A percentile compares a stretch with the other conserved stretches of the same genome.
Conservation (phyloP, 371 early-diverging fungal genomes). For the Mortierella sp. region DNA sequence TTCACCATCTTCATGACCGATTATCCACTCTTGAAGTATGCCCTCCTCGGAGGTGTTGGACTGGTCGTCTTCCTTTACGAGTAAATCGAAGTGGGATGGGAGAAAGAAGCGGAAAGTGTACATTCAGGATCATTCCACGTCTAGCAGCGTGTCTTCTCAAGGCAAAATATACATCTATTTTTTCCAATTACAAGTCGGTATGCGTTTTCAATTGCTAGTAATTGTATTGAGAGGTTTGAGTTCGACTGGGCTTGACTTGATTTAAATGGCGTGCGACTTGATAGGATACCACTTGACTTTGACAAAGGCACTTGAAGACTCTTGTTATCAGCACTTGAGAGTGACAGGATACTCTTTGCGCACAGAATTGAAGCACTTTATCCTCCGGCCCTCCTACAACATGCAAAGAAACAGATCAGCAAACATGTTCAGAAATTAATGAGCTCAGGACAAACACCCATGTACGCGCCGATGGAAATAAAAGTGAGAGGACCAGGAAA, state of each 20-base stretch:
- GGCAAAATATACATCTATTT: neutral
- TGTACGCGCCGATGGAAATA: neutral
- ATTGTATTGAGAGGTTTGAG: neutral
- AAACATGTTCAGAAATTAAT: neutral
- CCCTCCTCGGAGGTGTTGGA: slow-evolving; percentile 84
- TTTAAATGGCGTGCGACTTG: neutral
- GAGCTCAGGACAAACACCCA: neutral
- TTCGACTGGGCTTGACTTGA: neutral
- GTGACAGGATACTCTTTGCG: slow-evolving; percentile 60
- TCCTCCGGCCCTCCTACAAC: slow-evolving; percentile 42
- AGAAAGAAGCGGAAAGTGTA: neutral
- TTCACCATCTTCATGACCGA: slow-evolving; percentile 97
- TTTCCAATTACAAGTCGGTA: neutral
- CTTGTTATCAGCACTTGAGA: slow-evolving; percentile 14
- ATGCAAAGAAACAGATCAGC: neutral
- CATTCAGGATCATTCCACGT: neutral
- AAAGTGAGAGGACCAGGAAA: neutral
- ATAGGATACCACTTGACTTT: neutral
- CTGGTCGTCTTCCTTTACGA: slow-evolving; percentile 72
- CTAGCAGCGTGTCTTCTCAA: neutral
- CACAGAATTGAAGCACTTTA: slow-evolving; percentile 70
- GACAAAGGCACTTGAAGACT: neutral
- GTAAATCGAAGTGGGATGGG: slow-evolving; percentile 6
- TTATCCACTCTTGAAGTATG: slow-evolving; percentile 91
- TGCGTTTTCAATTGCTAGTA: neutral